Evolutionary conservation across 139 green algal genomes (phyloP).

Genomic region (Nannochloris sp.): DNA sequence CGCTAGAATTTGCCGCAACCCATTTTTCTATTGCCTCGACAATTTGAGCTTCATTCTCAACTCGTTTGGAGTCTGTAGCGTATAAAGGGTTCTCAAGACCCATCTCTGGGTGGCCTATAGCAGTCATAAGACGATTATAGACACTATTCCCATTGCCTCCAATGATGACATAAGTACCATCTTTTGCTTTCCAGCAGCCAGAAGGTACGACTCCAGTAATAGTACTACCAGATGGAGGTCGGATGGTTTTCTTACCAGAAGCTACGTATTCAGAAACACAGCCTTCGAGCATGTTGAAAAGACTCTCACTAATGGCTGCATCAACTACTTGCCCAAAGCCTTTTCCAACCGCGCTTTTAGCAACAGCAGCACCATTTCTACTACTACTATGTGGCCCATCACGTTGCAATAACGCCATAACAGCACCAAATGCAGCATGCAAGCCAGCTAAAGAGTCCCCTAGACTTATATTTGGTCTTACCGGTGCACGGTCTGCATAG

Average conservation of each 20-base stretch:
- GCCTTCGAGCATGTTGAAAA: slow-evolving; percentile 77
- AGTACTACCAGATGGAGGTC: slow-evolving; percentile 50
- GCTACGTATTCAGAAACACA: slow-evolving; percentile 51
- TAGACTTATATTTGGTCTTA: slow-evolving; percentile 63
- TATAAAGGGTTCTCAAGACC: slow-evolving; percentile 49
- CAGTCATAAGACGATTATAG: slow-evolving; percentile 67
- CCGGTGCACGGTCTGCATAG: slow-evolving; percentile 55
- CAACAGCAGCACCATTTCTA: not conserved
- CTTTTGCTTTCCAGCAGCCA: slow-evolving; percentile 49
- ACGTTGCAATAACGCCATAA: slow-evolving; percentile 69
- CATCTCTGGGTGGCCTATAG: slow-evolving; percentile 64
- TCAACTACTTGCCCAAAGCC: slow-evolving; percentile 58
- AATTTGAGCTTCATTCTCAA: slow-evolving; percentile 33
- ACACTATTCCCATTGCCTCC: slow-evolving; percentile 66
- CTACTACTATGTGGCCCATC: not conserved
- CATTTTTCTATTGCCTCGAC: slow-evolving; percentile 34
- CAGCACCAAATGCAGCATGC: slow-evolving; percentile 65
- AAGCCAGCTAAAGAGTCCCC: slow-evolving; percentile 60
- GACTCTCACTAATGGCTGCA: slow-evolving; percentile 59
- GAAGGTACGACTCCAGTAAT: slow-evolving; percentile 73
- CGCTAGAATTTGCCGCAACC: slow-evolving; percentile 20
- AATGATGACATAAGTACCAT: slow-evolving; percentile 50
- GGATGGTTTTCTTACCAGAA: slow-evolving; percentile 31
- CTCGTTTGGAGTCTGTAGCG: slow-evolving; percentile 45
- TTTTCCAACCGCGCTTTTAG: slow-evolving; percentile 25